Evolutionary conservation across 23 red algal genomes (phyloP), one percentile per base, ranked within the genome.

Genomic region (Gracilaria domingensis): DNA sequence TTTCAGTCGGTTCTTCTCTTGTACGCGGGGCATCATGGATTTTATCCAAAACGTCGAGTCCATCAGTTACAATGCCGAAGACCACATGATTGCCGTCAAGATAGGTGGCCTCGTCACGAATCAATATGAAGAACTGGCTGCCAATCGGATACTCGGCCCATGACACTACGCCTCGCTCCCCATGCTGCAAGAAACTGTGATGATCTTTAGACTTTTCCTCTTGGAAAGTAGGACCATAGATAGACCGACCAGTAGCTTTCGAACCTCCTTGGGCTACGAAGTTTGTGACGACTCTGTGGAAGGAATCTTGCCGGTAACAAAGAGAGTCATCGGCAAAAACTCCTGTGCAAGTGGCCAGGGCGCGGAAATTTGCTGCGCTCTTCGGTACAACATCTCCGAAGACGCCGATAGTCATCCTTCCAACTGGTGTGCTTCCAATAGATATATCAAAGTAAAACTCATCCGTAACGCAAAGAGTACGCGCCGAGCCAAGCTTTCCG

Each of bases 71-170:
- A 29, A 85, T 48, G 11, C 95, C 95, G 71, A 98, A 98, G 32
- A 98, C 95, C 5, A 98, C 95, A 70, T 98, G 95, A 66, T 98
- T 98, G 1, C 36, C 79, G 64, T 98, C 95, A 6, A 98, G 86
- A 69, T 93, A 94, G 11, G 23, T 64, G 29, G 95, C 82, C 60
- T 80, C 65, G 53, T 75, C 82, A 5, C 80, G 86, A 54, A 86
- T 92, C 2, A 95, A 32, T 36, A 98, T 88, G 48, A 90, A 98
- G 51, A 98, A 98, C 64, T 98, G 97, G 20, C 70, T 83, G 32
- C 93, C 97, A n/a, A 95, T 95, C 1, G 93, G 93, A 78, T 90
- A 95, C 57, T 95, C 93, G 8, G 93, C 93, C 93, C 93, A 95
- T 20, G 85, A 83, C 16, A 95, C 85, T 23, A 95, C 87, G 8